Percentiles rank a stretch among this genome's conserved stretches.
These are phyloP conservation scores for Nematocida ironsii DNA, from an alignment of 371 early-diverging fungal genomes.

Conservation along the genomic window DNA sequence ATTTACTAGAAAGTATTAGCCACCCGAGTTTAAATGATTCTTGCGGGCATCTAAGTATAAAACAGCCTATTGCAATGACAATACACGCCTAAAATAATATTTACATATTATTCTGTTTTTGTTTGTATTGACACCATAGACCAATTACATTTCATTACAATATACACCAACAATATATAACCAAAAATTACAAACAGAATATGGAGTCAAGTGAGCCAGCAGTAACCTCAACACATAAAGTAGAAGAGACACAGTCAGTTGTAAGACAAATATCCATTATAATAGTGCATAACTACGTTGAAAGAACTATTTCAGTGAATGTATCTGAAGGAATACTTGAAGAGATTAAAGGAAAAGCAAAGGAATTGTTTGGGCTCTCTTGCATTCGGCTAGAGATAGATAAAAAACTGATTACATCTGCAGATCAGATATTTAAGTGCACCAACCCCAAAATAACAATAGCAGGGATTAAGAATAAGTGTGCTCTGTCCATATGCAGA, in stretches of 20 bases:
- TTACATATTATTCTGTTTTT: too few species aligned
- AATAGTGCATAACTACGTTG: slow-evolving; percentile 53
- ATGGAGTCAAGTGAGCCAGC: slow-evolving; percentile 48
- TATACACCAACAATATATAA: not conserved
- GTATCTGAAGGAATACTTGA: slow-evolving; percentile 15
- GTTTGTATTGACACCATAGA: not conserved
- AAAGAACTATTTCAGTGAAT: slow-evolving; percentile 6
- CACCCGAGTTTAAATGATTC: too few species aligned
- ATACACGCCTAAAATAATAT: too few species aligned
- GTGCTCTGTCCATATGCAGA: slow-evolving; percentile 6
- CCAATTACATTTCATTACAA: slow-evolving; percentile 6
- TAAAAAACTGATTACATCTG: slow-evolving; percentile 19
- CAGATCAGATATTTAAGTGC: slow-evolving; percentile 9
- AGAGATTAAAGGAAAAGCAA: slow-evolving; percentile 35
- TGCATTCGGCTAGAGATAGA: slow-evolving; percentile 49
- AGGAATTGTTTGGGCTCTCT: slow-evolving; percentile 42
- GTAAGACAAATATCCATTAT: slow-evolving; percentile 24
- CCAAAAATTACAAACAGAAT: slow-evolving; percentile 10
- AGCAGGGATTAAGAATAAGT: slow-evolving; percentile 49
- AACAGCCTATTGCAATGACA: too few species aligned
- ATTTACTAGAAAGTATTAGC: too few species aligned
- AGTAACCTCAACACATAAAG: not conserved
- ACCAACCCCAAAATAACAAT: slow-evolving; percentile 6
- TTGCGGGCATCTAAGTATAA: too few species aligned
- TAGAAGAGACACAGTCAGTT: not conserved